phyloP scores from a whole-genome alignment of 73 alveolate species.

The Paramecium octaurelia region DNA sequence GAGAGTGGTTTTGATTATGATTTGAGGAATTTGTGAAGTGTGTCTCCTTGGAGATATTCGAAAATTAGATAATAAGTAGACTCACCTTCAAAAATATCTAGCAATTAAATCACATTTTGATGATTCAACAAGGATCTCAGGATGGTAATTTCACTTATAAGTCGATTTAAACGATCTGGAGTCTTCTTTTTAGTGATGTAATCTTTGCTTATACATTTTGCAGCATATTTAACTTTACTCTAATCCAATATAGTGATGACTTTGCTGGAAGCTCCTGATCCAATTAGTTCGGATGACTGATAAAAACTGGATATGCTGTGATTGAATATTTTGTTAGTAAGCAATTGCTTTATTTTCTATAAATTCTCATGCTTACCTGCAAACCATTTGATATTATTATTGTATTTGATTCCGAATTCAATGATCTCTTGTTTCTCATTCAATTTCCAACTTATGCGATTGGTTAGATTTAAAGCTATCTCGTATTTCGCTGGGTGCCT shows the following conservation, averaged over 20 bases:
- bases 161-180: neutral
- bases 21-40: neutral
- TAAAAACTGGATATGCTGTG: neutral
- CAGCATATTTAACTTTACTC: neutral
- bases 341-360: neutral
- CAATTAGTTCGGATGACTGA: neutral
- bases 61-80: neutral
- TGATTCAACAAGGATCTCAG: neutral
- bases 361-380: neutral
- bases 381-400: neutral
- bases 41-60: neutral
- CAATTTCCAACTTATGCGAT: neutral
- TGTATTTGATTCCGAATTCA: neutral
- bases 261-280: conserved; percentile 7
- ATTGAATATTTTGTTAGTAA: neutral
- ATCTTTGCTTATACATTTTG: conserved; percentile 21
- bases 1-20: neutral
- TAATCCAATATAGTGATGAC: neutral
- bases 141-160: neutral
- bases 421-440: neutral
- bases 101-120: neutral
- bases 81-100: neutral
- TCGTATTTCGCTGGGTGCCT: neutral
- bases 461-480: neutral
- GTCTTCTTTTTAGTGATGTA: conserved; percentile 17